These are phyloP conservation scores for Leptomonas seymouri DNA, from an alignment of 208 protist genomes.

Conservation along the genomic window DNA sequence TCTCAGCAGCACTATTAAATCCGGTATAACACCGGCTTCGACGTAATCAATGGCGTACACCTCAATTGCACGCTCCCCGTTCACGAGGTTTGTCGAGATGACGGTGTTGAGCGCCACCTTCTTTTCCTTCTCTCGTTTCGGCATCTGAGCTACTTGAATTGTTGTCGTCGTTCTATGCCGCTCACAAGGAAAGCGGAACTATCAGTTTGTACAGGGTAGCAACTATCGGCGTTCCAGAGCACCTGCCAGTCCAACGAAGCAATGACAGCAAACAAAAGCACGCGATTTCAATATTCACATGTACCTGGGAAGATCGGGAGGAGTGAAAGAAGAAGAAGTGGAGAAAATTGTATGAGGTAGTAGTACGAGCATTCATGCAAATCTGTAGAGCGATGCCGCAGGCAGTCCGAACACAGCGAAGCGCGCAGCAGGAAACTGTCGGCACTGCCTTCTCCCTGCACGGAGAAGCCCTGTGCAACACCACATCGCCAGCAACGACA, in stretches of 20 bases:
- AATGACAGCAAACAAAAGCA: background rate
- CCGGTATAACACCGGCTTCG: conserved; percentile 6
- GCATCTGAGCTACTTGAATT: background rate
- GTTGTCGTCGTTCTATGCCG: background rate
- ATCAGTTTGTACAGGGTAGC: background rate
- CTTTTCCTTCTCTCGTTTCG: conserved; percentile 33
- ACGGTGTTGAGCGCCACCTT: conserved; percentile 8
- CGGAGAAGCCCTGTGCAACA: too few relatives aligned
- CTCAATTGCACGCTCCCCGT: conserved; percentile 26
- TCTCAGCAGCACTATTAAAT: conserved; percentile 25
- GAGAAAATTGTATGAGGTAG: background rate
- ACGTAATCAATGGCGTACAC: conserved; percentile 16
- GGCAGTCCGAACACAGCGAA: too few relatives aligned
- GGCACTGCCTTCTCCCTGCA: too few relatives aligned
- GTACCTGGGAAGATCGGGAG: background rate
- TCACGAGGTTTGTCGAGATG: conserved; percentile 13
- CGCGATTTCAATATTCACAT: background rate
- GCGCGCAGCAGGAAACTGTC: too few relatives aligned
- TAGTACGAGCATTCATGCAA: too few relatives aligned
- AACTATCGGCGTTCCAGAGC: background rate
- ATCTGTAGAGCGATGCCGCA: too few relatives aligned
- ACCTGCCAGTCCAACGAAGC: too few relatives aligned
- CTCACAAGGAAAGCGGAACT: background rate
- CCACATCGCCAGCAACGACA: too few relatives aligned
- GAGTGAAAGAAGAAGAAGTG: background rate